Evolutionary conservation across 2,329 filamentous ascomycete species (phyloP).

Genomic region (Zymoseptoria pseudotritici): DNA sequence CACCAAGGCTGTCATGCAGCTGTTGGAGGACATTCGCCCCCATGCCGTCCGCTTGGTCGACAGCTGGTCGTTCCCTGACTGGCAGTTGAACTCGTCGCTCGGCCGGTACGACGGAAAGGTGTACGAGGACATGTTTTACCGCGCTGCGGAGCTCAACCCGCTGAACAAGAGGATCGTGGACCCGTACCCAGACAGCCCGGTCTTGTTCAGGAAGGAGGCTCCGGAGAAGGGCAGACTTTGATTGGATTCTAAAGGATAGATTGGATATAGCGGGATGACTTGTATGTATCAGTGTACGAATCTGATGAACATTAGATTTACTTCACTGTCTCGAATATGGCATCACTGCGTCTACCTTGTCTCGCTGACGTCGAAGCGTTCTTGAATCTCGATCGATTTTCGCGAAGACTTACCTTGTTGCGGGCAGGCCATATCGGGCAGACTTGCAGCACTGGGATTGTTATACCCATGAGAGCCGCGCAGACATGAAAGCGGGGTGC

Average conservation of each 20-base stretch:
- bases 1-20: slow-evolving; percentile 59
- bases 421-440: background rate
- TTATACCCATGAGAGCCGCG: background rate
- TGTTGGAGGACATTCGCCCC: slow-evolving; percentile 64
- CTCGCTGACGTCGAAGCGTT: background rate
- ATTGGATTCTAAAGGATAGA: background rate
- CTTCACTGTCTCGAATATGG: background rate
- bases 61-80: slow-evolving; percentile 69
- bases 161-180: slow-evolving; percentile 65
- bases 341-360: background rate
- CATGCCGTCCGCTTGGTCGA: slow-evolving; percentile 67
- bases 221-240: background rate
- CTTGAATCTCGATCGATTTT: background rate
- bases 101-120: slow-evolving; percentile 67
- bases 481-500: background rate
- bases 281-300: background rate
- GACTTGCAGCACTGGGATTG: background rate
- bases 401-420: background rate
- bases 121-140: slow-evolving; percentile 68
- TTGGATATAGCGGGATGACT: background rate
- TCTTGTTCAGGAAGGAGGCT: slow-evolving; percentile 55
- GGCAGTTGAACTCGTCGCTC: slow-evolving; percentile 65
- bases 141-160: slow-evolving; percentile 65
- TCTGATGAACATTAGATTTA: background rate
- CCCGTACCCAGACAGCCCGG: slow-evolving; percentile 58